Evolutionary conservation across 2,329 filamentous ascomycete species (phyloP), one percentile per base, ranked within the genome.

Genomic region (Botrytis paeoniae): DNA sequence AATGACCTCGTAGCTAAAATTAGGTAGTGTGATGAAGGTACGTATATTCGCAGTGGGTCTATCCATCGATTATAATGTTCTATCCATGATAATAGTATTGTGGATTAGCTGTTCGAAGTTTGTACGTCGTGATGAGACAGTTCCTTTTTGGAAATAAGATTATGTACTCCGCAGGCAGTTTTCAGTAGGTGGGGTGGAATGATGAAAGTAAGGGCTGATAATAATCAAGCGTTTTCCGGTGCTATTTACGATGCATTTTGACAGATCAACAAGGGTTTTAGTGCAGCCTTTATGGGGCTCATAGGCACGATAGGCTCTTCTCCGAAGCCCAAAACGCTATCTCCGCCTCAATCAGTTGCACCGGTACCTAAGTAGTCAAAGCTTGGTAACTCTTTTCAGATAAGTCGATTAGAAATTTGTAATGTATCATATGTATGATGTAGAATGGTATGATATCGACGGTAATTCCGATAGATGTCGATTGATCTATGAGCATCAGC

Each of bases 311-410:
- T 51, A 51, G 48, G 48, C 64, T 66, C 64, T 66, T 54, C 64
- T 66, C 64, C 64, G 45, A 66, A 66, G 32, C 64, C 45, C 22
- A 66, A 66, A 66, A 66, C 64, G 64, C 64, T 54, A 54, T 51
- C 45, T 66, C 64, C 64, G 64, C 32, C 32, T 66, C 25, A 48
- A 66, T 29, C 45, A 51, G 64, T 51, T 54, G 20, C 41, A 48
- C 18, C 41, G 20, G 20, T 48, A 39, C 45, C 45, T 54, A 37
- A 66, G 43, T 54, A 54, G 45, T 54, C 43, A 39, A 54, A 54
- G 64, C 64, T 66, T 66, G 25, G 45, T 37, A 54, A 54, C 32
- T 66, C 35, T 66, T 66, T 54, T 39, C 14, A 66, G 45, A 51
- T 22, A 66, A 14, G 3, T 54, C 22, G 45, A 54, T 37, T 10